These are phyloP conservation scores for Dichotomocladium elegans DNA, from an alignment of 371 early-diverging fungal genomes.

Conservation along the genomic window DNA sequence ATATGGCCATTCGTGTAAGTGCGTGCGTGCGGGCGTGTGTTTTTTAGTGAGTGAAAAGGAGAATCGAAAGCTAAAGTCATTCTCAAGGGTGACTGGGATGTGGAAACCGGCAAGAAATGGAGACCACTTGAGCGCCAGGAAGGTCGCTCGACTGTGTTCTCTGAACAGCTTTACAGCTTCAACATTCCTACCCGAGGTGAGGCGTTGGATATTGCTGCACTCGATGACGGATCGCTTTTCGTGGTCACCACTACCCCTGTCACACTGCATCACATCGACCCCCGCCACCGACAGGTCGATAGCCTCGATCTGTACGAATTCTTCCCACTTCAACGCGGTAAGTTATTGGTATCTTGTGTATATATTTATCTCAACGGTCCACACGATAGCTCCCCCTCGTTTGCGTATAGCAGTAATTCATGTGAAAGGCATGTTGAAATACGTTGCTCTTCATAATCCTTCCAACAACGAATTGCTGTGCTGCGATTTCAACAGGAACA, in stretches of 20 bases:
- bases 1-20: slow-evolving; percentile 41
- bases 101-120: slow-evolving; percentile 52
- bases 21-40: no score
- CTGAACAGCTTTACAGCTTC: slow-evolving; percentile 70
- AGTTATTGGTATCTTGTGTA: not conserved
- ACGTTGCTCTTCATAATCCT: slow-evolving; percentile 67
- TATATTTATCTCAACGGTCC: not conserved
- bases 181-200: slow-evolving; percentile 71
- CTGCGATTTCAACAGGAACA: slow-evolving; percentile 57
- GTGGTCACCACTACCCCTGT: slow-evolving; percentile 69
- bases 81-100: slow-evolving; percentile 54
- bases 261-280: slow-evolving; percentile 61
- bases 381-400: slow-evolving; percentile 49
- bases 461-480: slow-evolving; percentile 62
- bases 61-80: not conserved
- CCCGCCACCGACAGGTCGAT: slow-evolving; percentile 49
- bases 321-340: slow-evolving; percentile 62
- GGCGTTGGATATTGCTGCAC: slow-evolving; percentile 59
- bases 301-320: slow-evolving; percentile 77
- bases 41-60: no score
- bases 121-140: slow-evolving; percentile 66
- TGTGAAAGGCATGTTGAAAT: slow-evolving; percentile 30
- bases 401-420: slow-evolving; percentile 54
- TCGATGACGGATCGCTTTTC: slow-evolving; percentile 54
- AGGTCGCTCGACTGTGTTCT: slow-evolving; percentile 61